These are phyloP conservation scores for Curvularia sp. DNA, from an alignment of 2,329 filamentous ascomycete genomes.

Conservation along the genomic window DNA sequence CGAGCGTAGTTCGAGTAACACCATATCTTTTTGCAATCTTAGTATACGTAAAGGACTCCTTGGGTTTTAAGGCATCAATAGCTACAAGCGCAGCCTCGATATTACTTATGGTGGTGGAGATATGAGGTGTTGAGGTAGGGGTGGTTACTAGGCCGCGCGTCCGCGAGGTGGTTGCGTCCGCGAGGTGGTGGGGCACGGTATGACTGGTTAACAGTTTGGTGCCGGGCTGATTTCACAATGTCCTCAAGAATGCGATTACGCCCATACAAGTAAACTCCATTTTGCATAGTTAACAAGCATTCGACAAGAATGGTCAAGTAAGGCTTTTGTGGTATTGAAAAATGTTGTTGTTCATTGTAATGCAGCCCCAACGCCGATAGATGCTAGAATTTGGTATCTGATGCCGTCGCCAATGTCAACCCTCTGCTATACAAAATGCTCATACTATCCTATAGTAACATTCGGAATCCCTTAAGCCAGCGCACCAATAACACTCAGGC, in stretches of 20 bases:
- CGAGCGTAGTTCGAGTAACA: too few species aligned
- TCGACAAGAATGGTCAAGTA: neutral
- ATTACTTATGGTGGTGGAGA: too few species aligned
- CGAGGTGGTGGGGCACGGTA: too few species aligned
- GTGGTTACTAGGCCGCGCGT: too few species aligned
- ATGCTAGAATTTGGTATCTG: neutral
- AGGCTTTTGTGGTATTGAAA: neutral
- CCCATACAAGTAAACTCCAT: neutral
- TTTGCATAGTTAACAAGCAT: neutral
- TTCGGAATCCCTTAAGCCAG: conserved; percentile 5
- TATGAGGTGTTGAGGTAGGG: too few species aligned
- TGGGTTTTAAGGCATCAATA: too few species aligned
- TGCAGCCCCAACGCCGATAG: neutral
- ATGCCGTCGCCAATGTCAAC: neutral
- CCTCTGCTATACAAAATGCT: neutral
- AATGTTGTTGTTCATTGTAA: conserved; percentile 1
- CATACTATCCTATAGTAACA: neutral
- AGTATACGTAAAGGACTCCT: too few species aligned
- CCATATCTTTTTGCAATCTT: too few species aligned
- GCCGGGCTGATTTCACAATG: neutral
- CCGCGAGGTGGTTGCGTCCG: too few species aligned
- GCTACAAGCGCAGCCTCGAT: too few species aligned
- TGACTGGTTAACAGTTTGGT: neutral
- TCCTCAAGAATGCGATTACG: neutral
- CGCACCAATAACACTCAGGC: conserved; percentile 21